phyloP scores from a whole-genome alignment of 768 basidiomycete species.

The Kwoniella sp. region DNA sequence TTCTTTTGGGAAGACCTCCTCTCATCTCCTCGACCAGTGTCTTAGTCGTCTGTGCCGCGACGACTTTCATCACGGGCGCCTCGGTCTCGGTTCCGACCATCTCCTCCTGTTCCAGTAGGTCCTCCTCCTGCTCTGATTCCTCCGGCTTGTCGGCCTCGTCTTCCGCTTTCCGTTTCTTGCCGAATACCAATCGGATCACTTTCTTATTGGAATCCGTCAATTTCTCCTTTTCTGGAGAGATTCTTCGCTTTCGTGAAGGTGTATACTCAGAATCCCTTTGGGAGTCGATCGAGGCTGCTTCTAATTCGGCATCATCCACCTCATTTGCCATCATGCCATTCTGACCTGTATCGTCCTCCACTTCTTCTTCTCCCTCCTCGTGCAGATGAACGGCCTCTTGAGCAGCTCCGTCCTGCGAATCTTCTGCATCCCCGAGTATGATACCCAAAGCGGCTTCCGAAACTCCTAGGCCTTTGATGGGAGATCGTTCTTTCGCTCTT shows the following conservation, averaged over 20 bases:
- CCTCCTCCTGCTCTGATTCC: conserved; percentile 6
- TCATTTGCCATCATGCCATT: not conserved
- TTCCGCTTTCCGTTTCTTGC: conserved; percentile 22
- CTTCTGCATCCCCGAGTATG: conserved; percentile 9
- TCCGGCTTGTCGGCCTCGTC: not conserved
- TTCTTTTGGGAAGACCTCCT: conserved; percentile 15
- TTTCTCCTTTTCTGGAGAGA: conserved; percentile 6
- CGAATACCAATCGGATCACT: conserved; percentile 19
- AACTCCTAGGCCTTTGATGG: not conserved
- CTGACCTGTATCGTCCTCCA: not conserved
- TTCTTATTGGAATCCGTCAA: conserved; percentile 6
- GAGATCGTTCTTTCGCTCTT: not conserved
- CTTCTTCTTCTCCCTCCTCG: conserved; percentile 9
- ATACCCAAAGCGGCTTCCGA: conserved; percentile 14
- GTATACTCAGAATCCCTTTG: not conserved
- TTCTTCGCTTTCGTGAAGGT: not conserved
- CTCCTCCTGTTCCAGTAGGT: not conserved
- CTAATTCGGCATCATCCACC: conserved; percentile 6
- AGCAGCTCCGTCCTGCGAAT: not conserved
- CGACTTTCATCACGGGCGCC: not conserved
- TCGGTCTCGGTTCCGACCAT: not conserved
- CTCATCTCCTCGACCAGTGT: conserved; percentile 2
- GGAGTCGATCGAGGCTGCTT: not conserved
- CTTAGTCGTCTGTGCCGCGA: no score
- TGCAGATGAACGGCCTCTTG: not conserved